Conservation (phyloP, 345 rosid genomes). For the Boechera stricta region DNA sequence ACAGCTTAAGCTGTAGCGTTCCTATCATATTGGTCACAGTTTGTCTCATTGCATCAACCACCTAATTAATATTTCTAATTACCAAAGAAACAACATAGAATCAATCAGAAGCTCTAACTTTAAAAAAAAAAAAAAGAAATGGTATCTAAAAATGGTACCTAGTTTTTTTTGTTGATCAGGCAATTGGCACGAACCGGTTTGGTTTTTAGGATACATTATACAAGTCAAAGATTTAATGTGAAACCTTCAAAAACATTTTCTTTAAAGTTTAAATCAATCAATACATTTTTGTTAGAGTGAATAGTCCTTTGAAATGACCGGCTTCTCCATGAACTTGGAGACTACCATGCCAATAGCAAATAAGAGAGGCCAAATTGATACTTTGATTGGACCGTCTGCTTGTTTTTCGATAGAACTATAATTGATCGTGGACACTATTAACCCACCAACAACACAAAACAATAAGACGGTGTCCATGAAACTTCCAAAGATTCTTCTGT, state of each 20-base stretch:
- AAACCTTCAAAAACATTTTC: no score
- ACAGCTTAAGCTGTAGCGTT: no score
- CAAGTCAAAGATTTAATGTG: no score
- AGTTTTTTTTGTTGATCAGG: no score
- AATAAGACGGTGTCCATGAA: background rate
- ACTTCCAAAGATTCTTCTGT: constrained; percentile 12
- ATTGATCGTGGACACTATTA: background rate
- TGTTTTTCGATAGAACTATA: constrained; percentile 28
- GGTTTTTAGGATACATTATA: background rate
- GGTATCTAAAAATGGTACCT: no score
- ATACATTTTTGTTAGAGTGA: background rate
- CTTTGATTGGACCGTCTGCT: background rate
- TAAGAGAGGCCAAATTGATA: background rate
- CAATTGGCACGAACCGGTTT: background rate
- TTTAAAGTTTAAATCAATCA: background rate
- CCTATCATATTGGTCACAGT: no score
- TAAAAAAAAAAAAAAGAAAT: no score
- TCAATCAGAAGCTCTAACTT: no score
- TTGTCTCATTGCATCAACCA: no score
- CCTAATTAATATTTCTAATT: no score
- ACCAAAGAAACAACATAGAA: no score
- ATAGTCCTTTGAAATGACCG: background rate
- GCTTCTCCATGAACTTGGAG: constrained; percentile 29
- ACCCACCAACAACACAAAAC: constrained; percentile 21
- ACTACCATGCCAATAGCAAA: constrained; percentile 16